Evolutionary conservation across 805 yeast species (phyloP), one percentile per base, ranked within the genome.

Genomic region (Yarrowia sp.): DNA sequence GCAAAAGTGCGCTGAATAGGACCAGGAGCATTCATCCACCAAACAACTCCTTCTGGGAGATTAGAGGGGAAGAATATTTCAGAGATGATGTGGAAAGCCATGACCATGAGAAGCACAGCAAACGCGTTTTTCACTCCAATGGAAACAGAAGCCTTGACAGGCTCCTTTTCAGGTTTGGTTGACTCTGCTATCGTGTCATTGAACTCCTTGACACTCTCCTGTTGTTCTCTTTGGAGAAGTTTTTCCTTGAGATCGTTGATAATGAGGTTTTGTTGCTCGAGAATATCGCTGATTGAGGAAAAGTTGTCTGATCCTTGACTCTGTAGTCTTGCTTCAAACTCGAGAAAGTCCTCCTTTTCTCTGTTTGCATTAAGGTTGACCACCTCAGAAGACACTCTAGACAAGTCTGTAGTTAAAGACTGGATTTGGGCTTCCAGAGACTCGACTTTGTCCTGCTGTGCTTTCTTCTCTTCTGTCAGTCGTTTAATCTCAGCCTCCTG

Each of bases 11-110:
- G 45, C 28, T 53, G 38, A 15, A 53, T 53, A 7, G 61, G 61
- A 31, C 22, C 28, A 6, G 61, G 45, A 1, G 61, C 45, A 22
- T 53, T 53, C 61, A 53, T 53, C 61, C 61, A 53, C 61, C 61
- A 53, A 4, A 53, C n/a, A 11, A 53, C 61, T 4, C 61, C 61
- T 22, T 53, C 61, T 3, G 61, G 61, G 11, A 53, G 15, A 18
- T 53, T 38, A 1, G 61, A 39, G 17, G 61, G 61, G 38, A 53
- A 53, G 28, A 53, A 53, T 4, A 38, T 39, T n/a, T 53, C 45
- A 13, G 61, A 53, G 38, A 53, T 53, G 38, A 53, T 4, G 15
- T 53, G 61, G 36, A 38, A 53, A 5, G 15, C 14, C n/a, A 53
- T 31, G 13, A 39, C 45, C 45, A 53, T 38, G 18, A 53, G 8